Evolutionary conservation across 306 rosid species (phyloP).

Genomic region (Myrica gale): DNA sequence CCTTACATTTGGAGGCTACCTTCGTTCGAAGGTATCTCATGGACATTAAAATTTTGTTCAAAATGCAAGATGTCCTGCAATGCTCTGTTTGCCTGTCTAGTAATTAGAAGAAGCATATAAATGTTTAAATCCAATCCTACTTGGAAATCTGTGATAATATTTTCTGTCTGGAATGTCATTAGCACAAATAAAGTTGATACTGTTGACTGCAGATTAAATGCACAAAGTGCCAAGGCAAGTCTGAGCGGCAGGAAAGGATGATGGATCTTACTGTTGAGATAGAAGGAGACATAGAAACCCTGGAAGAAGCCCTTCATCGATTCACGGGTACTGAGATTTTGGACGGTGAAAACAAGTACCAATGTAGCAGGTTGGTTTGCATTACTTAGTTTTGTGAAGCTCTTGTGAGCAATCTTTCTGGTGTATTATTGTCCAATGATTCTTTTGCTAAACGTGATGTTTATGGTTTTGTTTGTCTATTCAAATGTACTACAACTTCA

Average conservation of each 20-base stretch:
- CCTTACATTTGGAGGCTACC: slow-evolving; percentile 93
- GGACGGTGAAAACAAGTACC: slow-evolving; percentile 95
- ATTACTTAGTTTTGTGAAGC: slow-evolving; percentile 11
- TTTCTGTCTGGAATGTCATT: slow-evolving; percentile 14
- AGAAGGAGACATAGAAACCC: slow-evolving; percentile 82
- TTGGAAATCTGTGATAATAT: slow-evolving; percentile 15
- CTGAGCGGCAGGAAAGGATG: slow-evolving; percentile 93
- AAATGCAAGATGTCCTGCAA: slow-evolving; percentile 11
- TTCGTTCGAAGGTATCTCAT: slow-evolving; percentile 73
- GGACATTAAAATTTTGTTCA: not conserved
- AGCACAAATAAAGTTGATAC: slow-evolving; percentile 22
- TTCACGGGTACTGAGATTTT: slow-evolving; percentile 81
- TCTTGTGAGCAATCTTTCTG: slow-evolving; percentile 4
- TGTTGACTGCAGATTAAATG: slow-evolving; percentile 71
- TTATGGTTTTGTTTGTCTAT: not conserved
- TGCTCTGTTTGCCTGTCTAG: slow-evolving; percentile 10
- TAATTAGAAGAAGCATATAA: not conserved
- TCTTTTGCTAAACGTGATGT: not conserved
- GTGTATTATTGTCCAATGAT: not conserved
- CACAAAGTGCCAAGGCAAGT: slow-evolving; percentile 82
- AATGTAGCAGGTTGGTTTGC: slow-evolving; percentile 75
- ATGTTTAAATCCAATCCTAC: slow-evolving; percentile 1
- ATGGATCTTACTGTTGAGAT: slow-evolving; percentile 97
- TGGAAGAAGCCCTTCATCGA: slow-evolving; percentile 74
- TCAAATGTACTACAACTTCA: not conserved